A percentile compares a stretch with the other conserved stretches of the same genome.
Conservation (phyloP, 768 basidiomycete genomes). For the Rubroboletus satanas region DNA sequence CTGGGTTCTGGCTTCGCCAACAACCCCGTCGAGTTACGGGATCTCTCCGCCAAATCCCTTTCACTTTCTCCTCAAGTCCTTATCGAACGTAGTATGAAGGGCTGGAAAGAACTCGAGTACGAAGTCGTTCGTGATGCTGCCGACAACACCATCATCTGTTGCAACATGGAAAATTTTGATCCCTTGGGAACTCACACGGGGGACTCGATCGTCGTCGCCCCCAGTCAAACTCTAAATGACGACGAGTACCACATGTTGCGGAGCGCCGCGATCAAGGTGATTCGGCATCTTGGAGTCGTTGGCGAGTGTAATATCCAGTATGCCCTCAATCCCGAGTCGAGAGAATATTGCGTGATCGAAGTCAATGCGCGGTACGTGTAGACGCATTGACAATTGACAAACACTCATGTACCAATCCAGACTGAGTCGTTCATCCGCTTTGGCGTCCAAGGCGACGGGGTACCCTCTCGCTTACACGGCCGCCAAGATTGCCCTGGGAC, state of each 20-base stretch:
- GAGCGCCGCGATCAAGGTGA: slow-evolving; percentile 94
- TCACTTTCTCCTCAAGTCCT: slow-evolving; percentile 92
- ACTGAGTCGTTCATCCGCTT: slow-evolving; percentile 83
- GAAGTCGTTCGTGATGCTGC: slow-evolving; percentile 98
- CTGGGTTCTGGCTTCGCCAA: slow-evolving; percentile 98
- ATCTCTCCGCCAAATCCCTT: slow-evolving; percentile 88
- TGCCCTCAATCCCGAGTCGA: slow-evolving; percentile 87
- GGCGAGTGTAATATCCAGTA: slow-evolving; percentile 99
- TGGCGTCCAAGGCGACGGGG: slow-evolving; percentile 98
- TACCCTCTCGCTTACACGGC: slow-evolving; percentile 99
- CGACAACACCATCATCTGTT: slow-evolving; percentile 99
- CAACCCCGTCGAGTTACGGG: slow-evolving; percentile 89
- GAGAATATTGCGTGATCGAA: slow-evolving; percentile 98
- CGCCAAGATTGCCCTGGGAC: slow-evolving; percentile 95
- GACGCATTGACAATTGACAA: neutral
- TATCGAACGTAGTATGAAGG: slow-evolving; percentile 97
- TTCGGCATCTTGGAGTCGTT: slow-evolving; percentile 86
- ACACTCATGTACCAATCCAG: slow-evolving; percentile 30
- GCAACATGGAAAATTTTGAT: slow-evolving; percentile 99
- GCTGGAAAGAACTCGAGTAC: slow-evolving; percentile 99
- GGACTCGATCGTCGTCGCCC: slow-evolving; percentile 98
- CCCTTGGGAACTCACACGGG: slow-evolving; percentile 98
- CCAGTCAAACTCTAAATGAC: slow-evolving; percentile 95
- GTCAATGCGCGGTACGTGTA: slow-evolving; percentile 78
- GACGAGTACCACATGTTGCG: slow-evolving; percentile 99